Percentiles rank a stretch among this genome's conserved stretches.
Evolutionary conservation across 2,329 filamentous ascomycete genomes (phyloP).

Genomic region (Epichloe amarillans): DNA sequence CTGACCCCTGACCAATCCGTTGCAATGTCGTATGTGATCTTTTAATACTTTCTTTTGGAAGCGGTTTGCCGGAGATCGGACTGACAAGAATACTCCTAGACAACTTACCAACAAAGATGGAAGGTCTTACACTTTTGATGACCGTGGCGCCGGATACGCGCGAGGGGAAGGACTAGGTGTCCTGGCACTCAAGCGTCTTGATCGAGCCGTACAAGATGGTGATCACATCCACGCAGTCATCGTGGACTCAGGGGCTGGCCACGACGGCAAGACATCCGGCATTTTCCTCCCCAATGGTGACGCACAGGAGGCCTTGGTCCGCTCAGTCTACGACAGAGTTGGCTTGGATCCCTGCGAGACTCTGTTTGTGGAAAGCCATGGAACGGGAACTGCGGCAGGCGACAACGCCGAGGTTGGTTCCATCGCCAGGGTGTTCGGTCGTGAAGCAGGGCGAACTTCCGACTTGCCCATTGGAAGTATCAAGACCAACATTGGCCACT

Average conservation of each 20-base stretch:
- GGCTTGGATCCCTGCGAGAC: too few relatives aligned
- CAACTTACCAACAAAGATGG: constrained; percentile 1
- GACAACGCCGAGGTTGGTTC: background rate
- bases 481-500: constrained; percentile 16
- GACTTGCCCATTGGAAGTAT: constrained; percentile 14
- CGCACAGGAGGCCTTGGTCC: constrained; percentile 13
- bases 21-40: too few relatives aligned
- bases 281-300: constrained; percentile 17
- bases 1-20: too few relatives aligned
- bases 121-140: constrained; percentile 19
- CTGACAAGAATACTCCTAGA: constrained; percentile 2
- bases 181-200: constrained; percentile 30
- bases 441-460: constrained; percentile 8
- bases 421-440: constrained; percentile 14
- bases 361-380: too few relatives aligned
- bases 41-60: too few relatives aligned
- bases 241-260: constrained; percentile 20
- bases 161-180: constrained; percentile 24
- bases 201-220: constrained; percentile 27
- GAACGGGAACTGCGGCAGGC: too few relatives aligned
- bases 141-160: constrained; percentile 33
- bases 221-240: constrained; percentile 24
- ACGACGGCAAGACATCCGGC: constrained; percentile 27
- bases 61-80: too few relatives aligned
- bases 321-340: constrained; percentile 12